A percentile compares a stretch with the other conserved stretches of the same genome.
phyloP scores from a whole-genome alignment of 306 rosid genomes.

The Fagus crenata region DNA sequence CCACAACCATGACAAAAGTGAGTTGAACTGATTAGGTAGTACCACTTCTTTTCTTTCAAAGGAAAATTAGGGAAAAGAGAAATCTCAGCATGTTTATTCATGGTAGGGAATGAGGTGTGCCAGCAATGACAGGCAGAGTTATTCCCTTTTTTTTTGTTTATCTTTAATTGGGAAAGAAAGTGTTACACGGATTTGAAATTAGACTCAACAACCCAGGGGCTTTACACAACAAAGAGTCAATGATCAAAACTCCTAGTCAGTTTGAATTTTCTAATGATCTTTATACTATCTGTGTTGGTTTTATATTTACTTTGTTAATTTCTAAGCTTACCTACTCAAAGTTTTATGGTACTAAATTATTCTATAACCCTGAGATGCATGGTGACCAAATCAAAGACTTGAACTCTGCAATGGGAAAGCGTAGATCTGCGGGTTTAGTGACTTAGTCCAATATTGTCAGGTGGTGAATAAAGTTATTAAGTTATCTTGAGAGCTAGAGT shows the following conservation, averaged over 20 bases:
- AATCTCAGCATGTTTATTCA: no score
- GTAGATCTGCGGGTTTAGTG: background rate
- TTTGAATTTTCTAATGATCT: background rate
- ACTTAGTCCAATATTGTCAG: background rate
- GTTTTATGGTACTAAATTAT: background rate
- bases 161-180: background rate
- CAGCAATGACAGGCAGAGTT: background rate
- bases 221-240: background rate
- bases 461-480: background rate
- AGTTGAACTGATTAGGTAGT: no score
- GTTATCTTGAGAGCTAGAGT: no score
- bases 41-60: no score
- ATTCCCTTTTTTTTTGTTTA: background rate
- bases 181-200: background rate
- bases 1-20: no score
- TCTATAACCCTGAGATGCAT: background rate
- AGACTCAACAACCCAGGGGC: background rate
- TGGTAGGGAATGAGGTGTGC: background rate
- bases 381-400: background rate
- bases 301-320: background rate
- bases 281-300: background rate
- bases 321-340: background rate
- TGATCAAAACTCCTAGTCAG: background rate
- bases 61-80: no score
- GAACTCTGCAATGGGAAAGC: background rate